Base-by-base conservation (phyloP, 192 early-diverging fungal genomes). In the Chytriomyces sp. region DNA sequence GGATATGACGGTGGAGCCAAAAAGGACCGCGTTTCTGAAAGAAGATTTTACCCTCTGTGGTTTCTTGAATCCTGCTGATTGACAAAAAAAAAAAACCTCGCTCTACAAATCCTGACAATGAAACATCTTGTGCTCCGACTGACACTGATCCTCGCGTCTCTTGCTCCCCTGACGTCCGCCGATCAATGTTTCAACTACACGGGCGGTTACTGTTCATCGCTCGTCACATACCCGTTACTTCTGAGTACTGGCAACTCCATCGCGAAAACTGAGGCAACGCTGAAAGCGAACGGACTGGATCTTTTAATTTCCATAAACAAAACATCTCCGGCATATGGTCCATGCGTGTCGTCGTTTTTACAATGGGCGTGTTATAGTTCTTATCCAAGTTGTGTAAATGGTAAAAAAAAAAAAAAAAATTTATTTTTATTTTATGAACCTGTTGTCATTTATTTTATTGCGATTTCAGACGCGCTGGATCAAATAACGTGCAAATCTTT, bases 361-460 rank as follows among this genome's bases (percentile, higher is more conserved):
- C 49, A 71, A 24, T 59, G 20, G 16, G 50, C 69, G 13, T 71
- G 69, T 43, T 59, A 6, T 16, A 57, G 50, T 59, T 11, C 69
- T 26, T 71, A 71, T 59, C 69, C 69, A 71, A 50, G 69, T 45
- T 71, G 69, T 28, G 9, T 2, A 43, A 71, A 20, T 57, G 53
- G 16, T 20, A 57, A 20, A 0, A 57, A 11, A 0, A 57, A 57
- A 57, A 57, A 1, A 57, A 57, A 57, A n/a, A n/a, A n/a, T n/a
- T n/a, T n/a, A n/a, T n/a, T n/a, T n/a, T n/a, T n/a, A n/a, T n/a
- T n/a, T n/a, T n/a, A n/a, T 57, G 53, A 57, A 35, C 35, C 35
- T n/a, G n/a, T 4, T 35, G 35, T 46, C 18, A n/a, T 43, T n/a
- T 13, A 57, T 57, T 20, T 13, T 57, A 50, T 16, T 59, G 26